Conservation (phyloP, 2,329 filamentous ascomycete genomes). For the Penicillium freii region DNA sequence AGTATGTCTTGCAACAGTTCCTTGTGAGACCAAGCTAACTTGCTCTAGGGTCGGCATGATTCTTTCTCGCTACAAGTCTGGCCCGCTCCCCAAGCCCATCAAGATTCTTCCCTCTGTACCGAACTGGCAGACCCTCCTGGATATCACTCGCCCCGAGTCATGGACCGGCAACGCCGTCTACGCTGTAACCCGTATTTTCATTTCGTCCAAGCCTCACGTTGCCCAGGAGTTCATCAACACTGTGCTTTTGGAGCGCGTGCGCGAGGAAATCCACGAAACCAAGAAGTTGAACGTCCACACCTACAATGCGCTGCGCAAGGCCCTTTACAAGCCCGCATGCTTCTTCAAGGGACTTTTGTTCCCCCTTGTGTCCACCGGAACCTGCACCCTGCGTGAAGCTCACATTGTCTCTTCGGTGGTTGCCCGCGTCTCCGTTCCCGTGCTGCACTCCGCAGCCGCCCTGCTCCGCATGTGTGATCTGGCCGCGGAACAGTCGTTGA, state of each 20-base stretch:
- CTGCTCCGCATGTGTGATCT: conserved; percentile 92
- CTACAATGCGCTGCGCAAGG: conserved; percentile 90
- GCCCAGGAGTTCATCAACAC: conserved; percentile 84
- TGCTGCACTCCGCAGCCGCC: conserved; percentile 87
- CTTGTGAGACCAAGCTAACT: conserved; percentile 17
- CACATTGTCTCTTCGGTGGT: conserved; percentile 87
- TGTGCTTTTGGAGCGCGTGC: conserved; percentile 84
- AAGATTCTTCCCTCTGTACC: conserved; percentile 92
- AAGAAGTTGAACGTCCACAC: conserved; percentile 95
- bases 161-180: conserved; percentile 81
- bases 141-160: conserved; percentile 75
- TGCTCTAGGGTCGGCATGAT: conserved; percentile 71
- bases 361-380: conserved; percentile 77
- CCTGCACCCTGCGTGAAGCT: conserved; percentile 89
- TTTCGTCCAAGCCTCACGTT: conserved; percentile 73
- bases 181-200: conserved; percentile 88
- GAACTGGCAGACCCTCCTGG: conserved; percentile 84
- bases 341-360: conserved; percentile 98
- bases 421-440: conserved; percentile 78
- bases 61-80: conserved; percentile 88
- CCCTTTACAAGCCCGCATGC: conserved; percentile 86
- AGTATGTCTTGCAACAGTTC: conserved; percentile 51
- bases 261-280: conserved; percentile 88
- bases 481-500: conserved; percentile 79
- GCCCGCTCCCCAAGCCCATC: conserved; percentile 96